Evolutionary conservation across 805 yeast genomes (phyloP).

Genomic region (Suhomyces faveliae): DNA sequence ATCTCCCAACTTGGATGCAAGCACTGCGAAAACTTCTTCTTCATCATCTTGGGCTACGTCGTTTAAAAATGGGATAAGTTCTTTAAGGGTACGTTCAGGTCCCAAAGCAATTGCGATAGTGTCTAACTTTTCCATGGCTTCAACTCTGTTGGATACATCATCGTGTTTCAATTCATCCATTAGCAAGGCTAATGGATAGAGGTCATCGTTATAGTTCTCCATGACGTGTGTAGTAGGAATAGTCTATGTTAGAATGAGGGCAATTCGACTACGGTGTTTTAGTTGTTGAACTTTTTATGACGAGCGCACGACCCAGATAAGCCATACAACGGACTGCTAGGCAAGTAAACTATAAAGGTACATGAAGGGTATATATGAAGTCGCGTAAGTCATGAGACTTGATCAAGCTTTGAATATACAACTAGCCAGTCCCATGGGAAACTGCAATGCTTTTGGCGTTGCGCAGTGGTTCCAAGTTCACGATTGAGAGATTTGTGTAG

Average conservation of each 20-base stretch:
- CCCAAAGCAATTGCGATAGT: conserved; percentile 95
- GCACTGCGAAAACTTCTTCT: conserved; percentile 92
- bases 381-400: too few species aligned
- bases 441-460: too few species aligned
- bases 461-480: not conserved
- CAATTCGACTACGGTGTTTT: not conserved
- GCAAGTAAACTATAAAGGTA: too few species aligned
- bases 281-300: conserved; percentile 1
- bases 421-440: too few species aligned
- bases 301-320: conserved; percentile 1
- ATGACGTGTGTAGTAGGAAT: conserved; percentile 16
- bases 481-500: not conserved
- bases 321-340: not conserved
- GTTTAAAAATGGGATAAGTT: conserved; percentile 84
- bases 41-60: conserved; percentile 95
- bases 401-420: too few species aligned
- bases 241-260: not conserved
- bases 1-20: conserved; percentile 86
- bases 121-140: conserved; percentile 90
- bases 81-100: conserved; percentile 85
- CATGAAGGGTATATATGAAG: too few species aligned
- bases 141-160: conserved; percentile 88
- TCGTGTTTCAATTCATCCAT: conserved; percentile 98
- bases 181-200: conserved; percentile 90
- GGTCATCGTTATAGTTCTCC: conserved; percentile 52